Evolutionary conservation across 306 rosid genomes (phyloP).

Genomic region (Medicago truncatula): DNA sequence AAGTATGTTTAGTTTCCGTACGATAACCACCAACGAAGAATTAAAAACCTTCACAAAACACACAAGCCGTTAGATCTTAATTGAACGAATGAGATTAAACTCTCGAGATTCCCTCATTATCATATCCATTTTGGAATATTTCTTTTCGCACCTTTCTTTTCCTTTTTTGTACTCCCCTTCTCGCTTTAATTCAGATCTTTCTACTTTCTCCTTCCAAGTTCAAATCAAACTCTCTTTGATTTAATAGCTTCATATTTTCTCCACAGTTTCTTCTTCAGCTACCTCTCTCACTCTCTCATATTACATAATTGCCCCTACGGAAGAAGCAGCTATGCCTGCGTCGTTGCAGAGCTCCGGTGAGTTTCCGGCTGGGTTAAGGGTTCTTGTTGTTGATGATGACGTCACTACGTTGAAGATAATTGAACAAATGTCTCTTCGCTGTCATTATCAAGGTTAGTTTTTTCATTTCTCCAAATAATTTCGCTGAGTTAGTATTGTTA

Average conservation of each 20-base stretch:
- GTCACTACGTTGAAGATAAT: slow-evolving; percentile 56
- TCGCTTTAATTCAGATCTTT: background rate
- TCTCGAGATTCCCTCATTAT: background rate
- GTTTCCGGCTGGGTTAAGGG: slow-evolving; percentile 73
- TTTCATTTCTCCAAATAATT: background rate
- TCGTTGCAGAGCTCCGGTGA: slow-evolving; percentile 43
- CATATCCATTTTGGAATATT: slow-evolving; percentile 9
- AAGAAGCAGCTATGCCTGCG: slow-evolving; percentile 48
- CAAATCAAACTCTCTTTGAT: background rate
- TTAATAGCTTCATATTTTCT: slow-evolving; percentile 10
- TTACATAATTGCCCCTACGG: background rate
- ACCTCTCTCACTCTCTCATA: too few species aligned
- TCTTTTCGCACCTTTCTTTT: slow-evolving; percentile 6
- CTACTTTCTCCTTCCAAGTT: background rate
- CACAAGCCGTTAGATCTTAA: background rate
- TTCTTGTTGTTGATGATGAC: slow-evolving; percentile 82
- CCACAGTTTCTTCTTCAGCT: background rate
- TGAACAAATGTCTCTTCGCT: slow-evolving; percentile 68
- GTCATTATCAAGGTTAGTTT: slow-evolving; percentile 63
- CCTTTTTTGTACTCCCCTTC: background rate
- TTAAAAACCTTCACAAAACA: background rate
- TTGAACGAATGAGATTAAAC: background rate
- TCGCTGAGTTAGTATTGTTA: background rate
- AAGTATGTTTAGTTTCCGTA: too few species aligned
- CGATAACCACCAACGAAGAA: too few species aligned